phyloP scores from a whole-genome alignment of 192 early-diverging fungal genomes.

The Coemansia sp. region DNA sequence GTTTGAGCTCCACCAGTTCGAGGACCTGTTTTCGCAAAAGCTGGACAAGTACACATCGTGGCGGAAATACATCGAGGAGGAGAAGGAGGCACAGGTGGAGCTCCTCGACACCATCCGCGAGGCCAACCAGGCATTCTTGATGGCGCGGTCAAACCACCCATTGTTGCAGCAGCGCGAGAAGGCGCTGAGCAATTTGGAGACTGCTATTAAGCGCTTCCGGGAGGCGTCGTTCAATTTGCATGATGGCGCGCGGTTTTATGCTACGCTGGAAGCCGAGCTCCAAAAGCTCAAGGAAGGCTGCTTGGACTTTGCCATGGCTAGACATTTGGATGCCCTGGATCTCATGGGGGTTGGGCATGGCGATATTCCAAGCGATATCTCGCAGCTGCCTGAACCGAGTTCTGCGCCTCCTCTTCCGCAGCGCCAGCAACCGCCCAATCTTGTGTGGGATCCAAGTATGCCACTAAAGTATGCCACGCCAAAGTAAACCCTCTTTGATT shows the following conservation, averaged over 20 bases:
- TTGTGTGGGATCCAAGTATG: constrained; percentile 47
- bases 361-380: constrained; percentile 24
- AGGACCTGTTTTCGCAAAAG: constrained; percentile 70
- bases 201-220: constrained; percentile 70
- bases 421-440: constrained; percentile 16
- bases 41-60: constrained; percentile 73
- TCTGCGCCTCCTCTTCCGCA: not conserved
- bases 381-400: constrained; percentile 12
- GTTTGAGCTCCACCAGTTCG: constrained; percentile 75
- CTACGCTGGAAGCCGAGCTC: constrained; percentile 65
- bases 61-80: constrained; percentile 57
- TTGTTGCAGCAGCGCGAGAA: constrained; percentile 69
- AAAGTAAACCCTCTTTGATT: constrained; percentile 1
- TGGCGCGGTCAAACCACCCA: constrained; percentile 59
- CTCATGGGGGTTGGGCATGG: constrained; percentile 32
- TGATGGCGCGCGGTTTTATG: constrained; percentile 77
- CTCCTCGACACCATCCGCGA: constrained; percentile 61
- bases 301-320: constrained; percentile 68
- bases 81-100: constrained; percentile 63
- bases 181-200: constrained; percentile 75
- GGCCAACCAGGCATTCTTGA: constrained; percentile 67
- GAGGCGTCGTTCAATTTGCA: constrained; percentile 73
- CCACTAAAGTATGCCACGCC: constrained; percentile 37
- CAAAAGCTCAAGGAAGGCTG: constrained; percentile 61
- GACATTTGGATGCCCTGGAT: constrained; percentile 67